phyloP scores from a whole-genome alignment of 2,329 filamentous ascomycete genomes.

The Tolypocladium album region DNA sequence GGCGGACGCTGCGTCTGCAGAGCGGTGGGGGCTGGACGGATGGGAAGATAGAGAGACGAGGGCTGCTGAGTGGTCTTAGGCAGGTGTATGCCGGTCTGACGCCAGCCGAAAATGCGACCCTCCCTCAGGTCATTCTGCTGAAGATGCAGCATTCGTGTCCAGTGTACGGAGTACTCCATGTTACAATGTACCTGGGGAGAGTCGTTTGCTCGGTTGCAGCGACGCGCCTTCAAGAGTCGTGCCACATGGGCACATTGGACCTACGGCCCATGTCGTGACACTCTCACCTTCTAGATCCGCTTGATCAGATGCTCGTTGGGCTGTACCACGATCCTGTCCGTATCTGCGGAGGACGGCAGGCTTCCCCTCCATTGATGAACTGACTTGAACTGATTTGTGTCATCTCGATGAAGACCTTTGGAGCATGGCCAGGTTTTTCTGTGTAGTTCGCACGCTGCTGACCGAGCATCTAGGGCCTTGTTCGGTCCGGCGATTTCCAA shows the following conservation, averaged over 20 bases:
- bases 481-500: too few species aligned
- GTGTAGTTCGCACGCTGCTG: too few species aligned
- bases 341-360: background rate
- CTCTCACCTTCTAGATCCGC: background rate
- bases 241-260: background rate
- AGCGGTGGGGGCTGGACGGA: background rate
- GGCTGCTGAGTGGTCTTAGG: background rate
- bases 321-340: too few species aligned
- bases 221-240: too few species aligned
- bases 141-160: background rate
- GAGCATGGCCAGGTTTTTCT: background rate
- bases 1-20: background rate
- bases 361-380: background rate
- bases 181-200: too few species aligned
- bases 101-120: constrained; percentile 1
- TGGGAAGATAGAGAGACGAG: too few species aligned
- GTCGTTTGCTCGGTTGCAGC: too few species aligned
- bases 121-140: background rate
- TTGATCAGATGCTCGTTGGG: background rate
- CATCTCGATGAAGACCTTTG: background rate
- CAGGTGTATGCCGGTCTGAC: too few species aligned
- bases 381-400: background rate
- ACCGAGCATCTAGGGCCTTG: background rate
- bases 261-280: too few species aligned
- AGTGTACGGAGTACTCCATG: too few species aligned